phyloP scores from a whole-genome alignment of 2,329 filamentous ascomycete genomes.

The Catunica adiposa region DNA sequence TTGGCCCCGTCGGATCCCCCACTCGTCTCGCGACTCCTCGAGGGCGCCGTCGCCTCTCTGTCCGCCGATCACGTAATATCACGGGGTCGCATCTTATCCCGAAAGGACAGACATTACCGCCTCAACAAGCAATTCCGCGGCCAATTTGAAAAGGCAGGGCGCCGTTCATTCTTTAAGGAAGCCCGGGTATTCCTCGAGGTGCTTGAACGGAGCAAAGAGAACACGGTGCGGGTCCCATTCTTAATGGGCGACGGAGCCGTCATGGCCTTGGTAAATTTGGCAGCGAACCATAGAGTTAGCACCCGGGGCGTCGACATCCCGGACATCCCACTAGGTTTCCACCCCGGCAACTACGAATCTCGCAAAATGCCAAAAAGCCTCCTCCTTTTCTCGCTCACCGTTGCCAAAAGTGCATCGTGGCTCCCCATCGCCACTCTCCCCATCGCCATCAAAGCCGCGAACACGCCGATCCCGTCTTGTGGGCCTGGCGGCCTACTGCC shows the following conservation, averaged over 20 bases:
- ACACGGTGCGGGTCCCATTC: conserved; percentile 28
- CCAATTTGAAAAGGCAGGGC: conserved; percentile 39
- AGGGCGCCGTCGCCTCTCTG: conserved; percentile 32
- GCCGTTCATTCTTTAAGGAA: conserved; percentile 37
- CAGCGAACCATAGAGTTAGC: conserved; percentile 39
- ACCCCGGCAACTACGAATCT: conserved; percentile 54
- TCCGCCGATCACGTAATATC: conserved; percentile 38
- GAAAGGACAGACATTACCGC: conserved; percentile 44
- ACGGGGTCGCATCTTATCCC: conserved; percentile 40
- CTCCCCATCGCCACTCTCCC: conserved; percentile 35
- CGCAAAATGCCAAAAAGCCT: conserved; percentile 49
- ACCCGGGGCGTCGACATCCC: conserved; percentile 39
- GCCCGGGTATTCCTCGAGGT: conserved; percentile 40
- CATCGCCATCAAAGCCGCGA: conserved; percentile 23
- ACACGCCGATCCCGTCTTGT: conserved; percentile 26
- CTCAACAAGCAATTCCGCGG: conserved; percentile 43
- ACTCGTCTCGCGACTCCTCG: conserved; percentile 29
- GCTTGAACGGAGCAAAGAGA: conserved; percentile 15
- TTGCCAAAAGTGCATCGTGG: conserved; percentile 32
- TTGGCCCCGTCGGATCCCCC: conserved; percentile 26
- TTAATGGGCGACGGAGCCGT: conserved; percentile 46
- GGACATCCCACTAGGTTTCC: conserved; percentile 51
- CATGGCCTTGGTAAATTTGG: conserved; percentile 50
- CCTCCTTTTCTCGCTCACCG: conserved; percentile 46
- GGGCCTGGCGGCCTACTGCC: conserved; percentile 38